Evolutionary conservation across 768 basidiomycete species (phyloP), one percentile per base, ranked within the genome.

Genomic region (Leccinum disarticulatum): DNA sequence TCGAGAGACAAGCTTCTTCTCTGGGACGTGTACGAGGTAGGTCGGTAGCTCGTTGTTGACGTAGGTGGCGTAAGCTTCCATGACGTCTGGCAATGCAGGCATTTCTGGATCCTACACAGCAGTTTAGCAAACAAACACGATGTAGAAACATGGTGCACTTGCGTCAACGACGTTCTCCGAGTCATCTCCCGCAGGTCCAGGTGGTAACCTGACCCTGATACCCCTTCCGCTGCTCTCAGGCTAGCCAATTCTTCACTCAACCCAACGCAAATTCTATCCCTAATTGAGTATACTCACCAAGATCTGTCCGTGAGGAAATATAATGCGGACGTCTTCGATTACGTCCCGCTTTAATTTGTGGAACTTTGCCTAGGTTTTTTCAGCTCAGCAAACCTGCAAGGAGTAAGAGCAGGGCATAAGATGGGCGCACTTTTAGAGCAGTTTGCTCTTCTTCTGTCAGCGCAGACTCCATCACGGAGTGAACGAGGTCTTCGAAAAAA

Each of bases 31-130:
- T 3, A 72, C 63, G 3, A 72, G 70, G 56, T 74, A 66, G 35
- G 70, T 64, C 8, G 71, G 71, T 1, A 72, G 54, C 52, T 74
- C 71, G 47, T 72, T 72, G 61, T 74, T 72, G 57, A 65, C 70
- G 17, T 66, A 66, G 25, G 53, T 58, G 28, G 41, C 54, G n/a
- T 61, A 72, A 19, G 27, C 36, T 17, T 55, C 61, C 63, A 70
- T 72, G 55, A 72, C 66, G 25, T 72, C 72, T 19, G 55, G 68
- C 15, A 73, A 38, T 6, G 58, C 52, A 1, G 63, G 50, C 2
- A 60, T 52, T 7, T 56, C 65, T 27, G 55, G 61, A 1, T 61
- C 69, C 71, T 70, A 33, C 10, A 27, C 22, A 14, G 10, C 2
- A 30, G 27, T 27, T 63, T 3, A 65, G 55, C n/a, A 48, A 48